phyloP scores from a whole-genome alignment of 306 rosid genomes.

The Cicer yamashitae region DNA sequence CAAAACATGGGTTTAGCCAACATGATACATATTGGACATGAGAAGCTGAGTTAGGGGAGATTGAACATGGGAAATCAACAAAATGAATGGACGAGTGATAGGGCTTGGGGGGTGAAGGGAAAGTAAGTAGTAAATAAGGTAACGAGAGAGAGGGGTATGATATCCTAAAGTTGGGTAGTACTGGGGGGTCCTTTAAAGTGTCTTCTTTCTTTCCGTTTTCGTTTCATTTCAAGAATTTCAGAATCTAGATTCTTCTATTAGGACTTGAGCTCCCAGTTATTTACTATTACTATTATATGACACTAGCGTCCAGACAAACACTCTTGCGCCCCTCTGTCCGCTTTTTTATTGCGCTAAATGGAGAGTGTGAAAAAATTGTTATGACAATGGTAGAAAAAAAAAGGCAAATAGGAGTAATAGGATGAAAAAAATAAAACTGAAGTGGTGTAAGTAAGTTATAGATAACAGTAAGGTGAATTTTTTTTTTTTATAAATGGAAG shows the following conservation, averaged over 20 bases:
- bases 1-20: not conserved
- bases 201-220: not conserved
- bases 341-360: too few relatives aligned
- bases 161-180: slow-evolving; percentile 4
- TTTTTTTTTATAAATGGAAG: too few relatives aligned
- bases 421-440: too few relatives aligned
- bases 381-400: too few relatives aligned
- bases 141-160: not conserved
- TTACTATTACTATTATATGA: not conserved
- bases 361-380: too few relatives aligned
- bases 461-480: too few relatives aligned
- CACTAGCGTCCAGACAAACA: too few relatives aligned
- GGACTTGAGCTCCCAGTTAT: slow-evolving; percentile 12
- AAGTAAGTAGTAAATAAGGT: not conserved
- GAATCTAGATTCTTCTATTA: not conserved
- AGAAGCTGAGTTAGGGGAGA: not conserved
- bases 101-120: not conserved
- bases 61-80: not conserved
- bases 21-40: not conserved
- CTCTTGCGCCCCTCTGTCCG: too few relatives aligned
- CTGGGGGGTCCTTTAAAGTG: not conserved
- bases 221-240: not conserved
- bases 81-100: not conserved
- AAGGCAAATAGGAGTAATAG: too few relatives aligned
- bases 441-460: too few relatives aligned